Percentiles rank a stretch among this genome's conserved stretches.
Conservation (phyloP, 495 filamentous ascomycete genomes). For the Symbiotaphrina buchneri region DNA sequence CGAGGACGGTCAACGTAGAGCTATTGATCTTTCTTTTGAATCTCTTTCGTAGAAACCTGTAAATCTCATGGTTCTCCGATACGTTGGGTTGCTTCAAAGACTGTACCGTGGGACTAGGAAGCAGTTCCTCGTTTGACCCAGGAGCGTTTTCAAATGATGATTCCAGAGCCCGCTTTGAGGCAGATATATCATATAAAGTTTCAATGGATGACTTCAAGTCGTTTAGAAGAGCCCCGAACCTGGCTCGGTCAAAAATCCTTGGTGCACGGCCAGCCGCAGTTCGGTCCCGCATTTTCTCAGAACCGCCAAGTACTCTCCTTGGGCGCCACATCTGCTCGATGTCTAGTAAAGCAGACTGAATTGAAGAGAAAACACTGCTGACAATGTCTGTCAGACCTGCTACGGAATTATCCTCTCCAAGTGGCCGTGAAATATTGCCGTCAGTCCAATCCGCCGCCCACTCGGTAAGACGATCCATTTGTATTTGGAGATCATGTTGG, state of each 20-base stretch:
- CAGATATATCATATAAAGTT: conserved; percentile 68
- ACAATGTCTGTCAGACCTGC: conserved; percentile 73
- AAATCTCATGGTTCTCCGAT: too few relatives aligned
- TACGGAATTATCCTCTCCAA: conserved; percentile 67
- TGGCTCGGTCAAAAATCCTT: conserved; percentile 26
- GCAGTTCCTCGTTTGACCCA: conserved; percentile 14
- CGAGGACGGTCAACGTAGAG: too few relatives aligned
- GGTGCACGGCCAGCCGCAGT: conserved; percentile 17
- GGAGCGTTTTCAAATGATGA: conserved; percentile 13
- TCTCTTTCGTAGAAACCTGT: too few relatives aligned
- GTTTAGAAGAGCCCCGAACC: conserved; percentile 45
- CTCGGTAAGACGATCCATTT: conserved; percentile 55
- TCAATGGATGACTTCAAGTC: conserved; percentile 75
- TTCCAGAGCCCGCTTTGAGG: conserved; percentile 30
- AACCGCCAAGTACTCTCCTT: conserved; percentile 18
- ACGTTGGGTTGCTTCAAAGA: too few relatives aligned
- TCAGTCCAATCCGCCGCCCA: conserved; percentile 91
- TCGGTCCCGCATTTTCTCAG: conserved; percentile 20
- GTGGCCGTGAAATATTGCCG: conserved; percentile 35
- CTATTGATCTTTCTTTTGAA: too few relatives aligned
- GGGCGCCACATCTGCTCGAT: conserved; percentile 55
- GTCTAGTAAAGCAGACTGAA: conserved; percentile 69
- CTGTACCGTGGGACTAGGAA: too few relatives aligned
- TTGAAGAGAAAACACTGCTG: conserved; percentile 69
- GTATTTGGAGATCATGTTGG: conserved; percentile 35